Conservation (phyloP, 306 rosid genomes). For the Quillaja saponaria region DNA sequence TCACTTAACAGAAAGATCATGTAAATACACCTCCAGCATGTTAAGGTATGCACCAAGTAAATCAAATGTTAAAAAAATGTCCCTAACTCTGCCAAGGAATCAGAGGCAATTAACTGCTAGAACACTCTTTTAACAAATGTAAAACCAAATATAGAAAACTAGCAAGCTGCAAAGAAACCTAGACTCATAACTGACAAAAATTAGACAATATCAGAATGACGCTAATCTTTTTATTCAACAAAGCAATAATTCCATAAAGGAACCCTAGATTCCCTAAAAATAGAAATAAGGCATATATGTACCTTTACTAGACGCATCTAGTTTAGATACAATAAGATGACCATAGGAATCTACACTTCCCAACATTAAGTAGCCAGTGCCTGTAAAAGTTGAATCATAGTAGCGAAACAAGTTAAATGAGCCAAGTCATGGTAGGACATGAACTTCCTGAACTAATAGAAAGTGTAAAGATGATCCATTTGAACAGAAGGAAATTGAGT, state of each 20-base stretch:
- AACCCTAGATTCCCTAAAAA: conserved; percentile 18
- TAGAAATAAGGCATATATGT: conserved; percentile 17
- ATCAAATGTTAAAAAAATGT: too few species aligned
- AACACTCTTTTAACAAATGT: too few species aligned
- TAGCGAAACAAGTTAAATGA: conserved; percentile 4
- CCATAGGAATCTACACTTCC: conserved; percentile 94
- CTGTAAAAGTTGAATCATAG: conserved; percentile 40
- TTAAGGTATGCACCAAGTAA: neutral
- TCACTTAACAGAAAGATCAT: too few species aligned
- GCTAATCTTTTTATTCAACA: neutral
- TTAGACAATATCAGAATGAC: too few species aligned
- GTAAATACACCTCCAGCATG: neutral
- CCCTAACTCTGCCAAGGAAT: too few species aligned
- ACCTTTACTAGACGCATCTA: conserved; percentile 69
- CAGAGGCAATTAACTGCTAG: too few species aligned
- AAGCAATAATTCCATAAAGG: conserved; percentile 12
- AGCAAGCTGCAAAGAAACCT: too few species aligned
- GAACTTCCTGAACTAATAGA: neutral
- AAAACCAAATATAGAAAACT: too few species aligned
- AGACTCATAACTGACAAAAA: too few species aligned
- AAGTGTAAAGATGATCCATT: neutral
- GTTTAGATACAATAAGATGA: conserved; percentile 82
- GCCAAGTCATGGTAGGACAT: conserved; percentile 14
- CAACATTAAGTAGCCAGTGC: conserved; percentile 55
- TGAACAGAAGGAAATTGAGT: neutral